A percentile compares a stretch with the other conserved stretches of the same genome.
Conservation (phyloP, 2,329 filamentous ascomycete genomes). For the Mariannaea elegans region DNA sequence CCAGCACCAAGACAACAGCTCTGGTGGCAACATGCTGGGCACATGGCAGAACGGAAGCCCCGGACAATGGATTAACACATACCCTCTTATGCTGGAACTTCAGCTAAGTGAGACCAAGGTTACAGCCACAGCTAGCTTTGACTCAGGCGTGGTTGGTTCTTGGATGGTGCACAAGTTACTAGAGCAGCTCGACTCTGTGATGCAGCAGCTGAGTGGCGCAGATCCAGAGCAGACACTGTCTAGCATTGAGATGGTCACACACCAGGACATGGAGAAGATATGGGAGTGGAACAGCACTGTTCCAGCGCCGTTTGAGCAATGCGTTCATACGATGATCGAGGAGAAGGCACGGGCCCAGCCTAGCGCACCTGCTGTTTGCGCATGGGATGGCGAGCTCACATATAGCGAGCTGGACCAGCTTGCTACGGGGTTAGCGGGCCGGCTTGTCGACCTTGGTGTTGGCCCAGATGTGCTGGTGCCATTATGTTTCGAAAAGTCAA, state of each 20-base stretch:
- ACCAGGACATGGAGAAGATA: conserved; percentile 23
- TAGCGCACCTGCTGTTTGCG: conserved; percentile 28
- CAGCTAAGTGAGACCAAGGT: background rate
- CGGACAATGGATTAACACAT: conserved; percentile 8
- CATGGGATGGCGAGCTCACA: conserved; percentile 45
- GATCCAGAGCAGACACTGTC: background rate
- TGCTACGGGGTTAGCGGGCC: conserved; percentile 48
- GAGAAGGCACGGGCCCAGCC: conserved; percentile 19
- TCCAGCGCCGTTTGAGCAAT: conserved; percentile 25
- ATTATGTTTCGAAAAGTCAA: conserved; percentile 36
- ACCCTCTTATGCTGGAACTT: conserved; percentile 7
- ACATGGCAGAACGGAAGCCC: conserved; percentile 5
- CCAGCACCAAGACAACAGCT: background rate
- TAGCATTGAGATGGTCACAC: background rate
- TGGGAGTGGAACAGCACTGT: conserved; percentile 24
- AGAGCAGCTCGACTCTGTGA: conserved; percentile 1
- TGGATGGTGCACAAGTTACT: background rate
- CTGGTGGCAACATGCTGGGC: background rate
- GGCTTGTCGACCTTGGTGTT: conserved; percentile 44
- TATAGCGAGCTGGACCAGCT: conserved; percentile 50
- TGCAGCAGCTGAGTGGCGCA: background rate
- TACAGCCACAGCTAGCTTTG: conserved; percentile 2
- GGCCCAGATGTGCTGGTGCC: conserved; percentile 28
- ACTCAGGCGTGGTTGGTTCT: conserved; percentile 1
- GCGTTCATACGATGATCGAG: conserved; percentile 27